Evolutionary conservation across 139 green algal genomes (phyloP).

Genomic region (Deuterostichococcus epilithicus): DNA sequence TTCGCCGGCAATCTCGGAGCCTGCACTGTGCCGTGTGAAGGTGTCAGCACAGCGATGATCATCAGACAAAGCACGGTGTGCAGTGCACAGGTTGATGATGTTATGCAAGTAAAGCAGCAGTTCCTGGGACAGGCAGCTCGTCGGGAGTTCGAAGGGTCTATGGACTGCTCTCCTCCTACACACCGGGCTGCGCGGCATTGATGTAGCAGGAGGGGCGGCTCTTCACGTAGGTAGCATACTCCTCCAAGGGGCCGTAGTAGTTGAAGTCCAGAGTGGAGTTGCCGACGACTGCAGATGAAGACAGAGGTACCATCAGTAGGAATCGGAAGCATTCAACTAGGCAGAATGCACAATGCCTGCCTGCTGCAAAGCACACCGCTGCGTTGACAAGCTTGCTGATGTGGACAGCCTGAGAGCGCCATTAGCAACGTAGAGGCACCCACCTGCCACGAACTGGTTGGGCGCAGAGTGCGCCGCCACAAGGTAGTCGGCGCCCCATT

Average conservation of each 20-base stretch:
- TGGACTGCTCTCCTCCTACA: too few relatives aligned
- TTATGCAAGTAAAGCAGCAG: too few relatives aligned
- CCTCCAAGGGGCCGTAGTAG: conserved; percentile 17
- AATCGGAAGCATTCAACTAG: too few relatives aligned
- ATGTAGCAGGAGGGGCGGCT: conserved; percentile 1
- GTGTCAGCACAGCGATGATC: background rate
- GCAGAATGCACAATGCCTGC: too few relatives aligned
- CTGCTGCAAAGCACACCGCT: too few relatives aligned
- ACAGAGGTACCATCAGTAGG: too few relatives aligned
- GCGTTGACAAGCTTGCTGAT: background rate
- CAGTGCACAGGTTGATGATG: too few relatives aligned
- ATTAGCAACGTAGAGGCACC: background rate
- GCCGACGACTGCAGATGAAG: background rate
- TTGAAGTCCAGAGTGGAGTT: conserved; percentile 16
- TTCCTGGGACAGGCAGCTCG: too few relatives aligned
- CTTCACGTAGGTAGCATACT: conserved; percentile 3
- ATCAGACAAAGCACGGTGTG: too few relatives aligned
- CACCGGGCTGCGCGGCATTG: background rate
- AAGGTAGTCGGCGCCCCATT: conserved; percentile 18
- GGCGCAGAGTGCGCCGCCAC: conserved; percentile 10
- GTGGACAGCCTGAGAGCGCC: too few relatives aligned
- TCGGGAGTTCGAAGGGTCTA: too few relatives aligned
- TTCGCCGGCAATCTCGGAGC: conserved; percentile 15
- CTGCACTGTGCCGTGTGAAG: background rate
- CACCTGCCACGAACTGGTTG: conserved; percentile 11